phyloP scores from a whole-genome alignment of 805 yeast species.

The Ogataea siamensis region DNA sequence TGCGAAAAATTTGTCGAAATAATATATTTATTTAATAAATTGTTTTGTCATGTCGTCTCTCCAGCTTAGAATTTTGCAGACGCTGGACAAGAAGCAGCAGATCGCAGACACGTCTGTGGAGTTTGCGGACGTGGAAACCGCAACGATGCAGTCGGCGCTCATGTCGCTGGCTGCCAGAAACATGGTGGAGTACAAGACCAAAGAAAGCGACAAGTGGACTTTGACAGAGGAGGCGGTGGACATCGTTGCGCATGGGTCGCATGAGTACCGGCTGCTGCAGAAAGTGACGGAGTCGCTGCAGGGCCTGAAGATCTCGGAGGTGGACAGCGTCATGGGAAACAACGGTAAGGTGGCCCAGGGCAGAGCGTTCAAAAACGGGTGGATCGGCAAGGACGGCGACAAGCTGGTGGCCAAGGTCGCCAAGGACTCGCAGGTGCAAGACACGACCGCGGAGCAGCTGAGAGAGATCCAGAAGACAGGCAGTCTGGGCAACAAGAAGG shows the following conservation, averaged over 20 bases:
- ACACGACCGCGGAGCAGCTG: slow-evolving; percentile 65
- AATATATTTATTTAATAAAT: neutral
- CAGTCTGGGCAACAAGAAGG: slow-evolving; percentile 55
- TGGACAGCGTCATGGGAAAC: slow-evolving; percentile 67
- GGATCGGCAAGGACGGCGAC: slow-evolving; percentile 90
- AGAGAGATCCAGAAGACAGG: slow-evolving; percentile 56
- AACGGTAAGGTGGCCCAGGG: slow-evolving; percentile 94
- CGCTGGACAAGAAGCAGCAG: slow-evolving; percentile 58
- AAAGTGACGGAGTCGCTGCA: slow-evolving; percentile 74
- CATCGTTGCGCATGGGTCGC: slow-evolving; percentile 79
- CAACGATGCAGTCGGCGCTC: slow-evolving; percentile 74
- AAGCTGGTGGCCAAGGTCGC: slow-evolving; percentile 62
- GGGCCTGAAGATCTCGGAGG: slow-evolving; percentile 80
- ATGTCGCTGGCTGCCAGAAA: slow-evolving; percentile 81
- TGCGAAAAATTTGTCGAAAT: slow-evolving; percentile 12
- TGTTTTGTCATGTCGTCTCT: slow-evolving; percentile 57
- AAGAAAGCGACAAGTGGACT: slow-evolving; percentile 73
- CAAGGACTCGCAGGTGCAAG: slow-evolving; percentile 51
- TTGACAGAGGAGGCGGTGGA: slow-evolving; percentile 82
- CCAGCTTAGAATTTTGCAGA: slow-evolving; percentile 61
- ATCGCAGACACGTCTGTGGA: slow-evolving; percentile 67
- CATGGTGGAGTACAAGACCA: slow-evolving; percentile 70
- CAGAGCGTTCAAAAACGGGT: slow-evolving; percentile 94
- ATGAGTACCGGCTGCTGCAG: slow-evolving; percentile 76
- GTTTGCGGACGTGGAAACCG: slow-evolving; percentile 66